Base-by-base conservation (phyloP, 805 yeast species). In the Saccharomycopsis sp. region DNA sequence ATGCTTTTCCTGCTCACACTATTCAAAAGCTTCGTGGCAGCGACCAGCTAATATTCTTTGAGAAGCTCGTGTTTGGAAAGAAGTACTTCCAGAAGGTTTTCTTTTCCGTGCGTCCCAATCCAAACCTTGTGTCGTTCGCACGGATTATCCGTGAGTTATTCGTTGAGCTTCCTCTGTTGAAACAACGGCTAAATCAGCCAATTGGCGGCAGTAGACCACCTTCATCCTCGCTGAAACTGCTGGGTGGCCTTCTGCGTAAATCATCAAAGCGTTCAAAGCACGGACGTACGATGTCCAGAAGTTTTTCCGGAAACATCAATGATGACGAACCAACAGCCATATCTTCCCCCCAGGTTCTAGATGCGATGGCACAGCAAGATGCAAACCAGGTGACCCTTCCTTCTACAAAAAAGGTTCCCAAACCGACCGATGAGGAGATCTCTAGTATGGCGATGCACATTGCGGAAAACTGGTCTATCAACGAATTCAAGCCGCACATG, bases 401-500 rank as follows among this genome's bases (percentile, higher is more conserved):
- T 8, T 16, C 52, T 5, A 15, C 20, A 16, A n/a, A 16, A 24
- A n/a, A 40, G 18, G 14, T 37, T 4, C 14, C 24, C 20, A 1
- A 18, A 7, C 8, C 24, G 12, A 12, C 21, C 14, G 51, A 56
- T 18, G 47, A 21, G 3, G 60, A 57, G 12, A 40, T 57, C 8
- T n/a, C 57, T 8, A 7, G n/a, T 9, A 15, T 59, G 21, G 73
- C 75, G 5, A 72, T 76, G 34, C 65, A 66, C 50, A 74, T 78
- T 37, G 84, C 89, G 0, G 74, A 71, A 4, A 74, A 74, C 24
- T 87, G 92, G 91, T 77, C 79, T 2, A 61, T 60, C 14, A 65
- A 70, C 2, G 85, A 82, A 55, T 88, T 75, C 66, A 81, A 79
- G 55, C 95, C 96, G 1, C 96, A 88, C 67, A 72, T 88, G 16